These are phyloP conservation scores for Coemansia sp. DNA, from an alignment of 192 early-diverging fungal species.

Conservation along the genomic window DNA sequence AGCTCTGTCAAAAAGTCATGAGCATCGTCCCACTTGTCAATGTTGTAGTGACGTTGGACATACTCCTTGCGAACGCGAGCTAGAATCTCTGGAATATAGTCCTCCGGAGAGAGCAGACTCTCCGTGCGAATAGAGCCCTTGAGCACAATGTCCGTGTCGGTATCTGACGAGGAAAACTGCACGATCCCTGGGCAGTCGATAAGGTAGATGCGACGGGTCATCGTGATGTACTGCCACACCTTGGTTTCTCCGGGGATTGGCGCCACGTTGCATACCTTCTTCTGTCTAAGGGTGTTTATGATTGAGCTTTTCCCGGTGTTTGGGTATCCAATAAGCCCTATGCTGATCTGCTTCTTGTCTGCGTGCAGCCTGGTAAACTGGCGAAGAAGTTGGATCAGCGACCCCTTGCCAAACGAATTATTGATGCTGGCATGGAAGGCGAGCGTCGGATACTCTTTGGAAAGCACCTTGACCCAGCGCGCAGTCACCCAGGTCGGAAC, in stretches of 20 bases:
- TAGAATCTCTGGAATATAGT: conserved; percentile 84
- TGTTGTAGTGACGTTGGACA: conserved; percentile 86
- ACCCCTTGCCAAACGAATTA: conserved; percentile 99
- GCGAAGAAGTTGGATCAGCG: conserved; percentile 95
- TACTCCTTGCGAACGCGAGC: conserved; percentile 86
- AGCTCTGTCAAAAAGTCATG: conserved; percentile 91
- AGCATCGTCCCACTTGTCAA: conserved; percentile 80
- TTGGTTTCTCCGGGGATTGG: conserved; percentile 98
- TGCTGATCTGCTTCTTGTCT: conserved; percentile 98
- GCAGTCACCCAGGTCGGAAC: conserved; percentile 99
- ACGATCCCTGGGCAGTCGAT: conserved; percentile 99
- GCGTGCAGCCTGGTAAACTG: conserved; percentile 94
- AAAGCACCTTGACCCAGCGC: conserved; percentile 91
- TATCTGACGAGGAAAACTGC: conserved; percentile 80
- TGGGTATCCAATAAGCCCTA: conserved; percentile 97
- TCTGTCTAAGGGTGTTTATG: conserved; percentile 94
- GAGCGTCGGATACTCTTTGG: conserved; percentile 89
- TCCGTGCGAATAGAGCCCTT: conserved; percentile 96
- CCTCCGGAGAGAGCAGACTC: conserved; percentile 85
- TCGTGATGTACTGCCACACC: conserved; percentile 99
- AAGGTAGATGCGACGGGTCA: conserved; percentile 97
- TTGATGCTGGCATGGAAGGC: conserved; percentile 99
- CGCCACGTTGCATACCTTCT: conserved; percentile 98
- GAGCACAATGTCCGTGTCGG: conserved; percentile 93
- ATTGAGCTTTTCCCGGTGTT: conserved; percentile 98